Percentiles rank a stretch among this genome's conserved stretches.
These are phyloP conservation scores for Alternaria panax DNA, from an alignment of 2,329 filamentous ascomycete species.

Conservation along the genomic window DNA sequence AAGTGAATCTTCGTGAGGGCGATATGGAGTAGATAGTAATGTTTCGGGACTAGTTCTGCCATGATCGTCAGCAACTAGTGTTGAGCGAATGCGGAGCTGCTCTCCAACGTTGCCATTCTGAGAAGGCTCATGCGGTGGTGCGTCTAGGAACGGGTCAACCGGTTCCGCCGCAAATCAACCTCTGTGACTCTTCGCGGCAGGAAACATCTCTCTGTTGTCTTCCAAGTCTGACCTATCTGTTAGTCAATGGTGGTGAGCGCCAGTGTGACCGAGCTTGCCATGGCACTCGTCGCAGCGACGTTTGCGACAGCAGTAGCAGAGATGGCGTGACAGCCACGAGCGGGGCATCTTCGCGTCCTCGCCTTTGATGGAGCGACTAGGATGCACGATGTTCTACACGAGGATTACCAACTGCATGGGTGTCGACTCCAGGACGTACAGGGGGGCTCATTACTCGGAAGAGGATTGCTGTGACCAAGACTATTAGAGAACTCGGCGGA, in stretches of 20 bases:
- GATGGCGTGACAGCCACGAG: constrained; percentile 28
- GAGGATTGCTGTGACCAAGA: constrained; percentile 51
- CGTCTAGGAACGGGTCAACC: constrained; percentile 8
- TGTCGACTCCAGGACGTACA: constrained; percentile 61
- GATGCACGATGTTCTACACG: constrained; percentile 25
- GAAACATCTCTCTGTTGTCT: constrained; percentile 16
- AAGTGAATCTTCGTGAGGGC: too few relatives aligned
- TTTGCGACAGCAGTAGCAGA: constrained; percentile 25
- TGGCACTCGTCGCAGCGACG: constrained; percentile 25
- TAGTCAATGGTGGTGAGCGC: constrained; percentile 16
- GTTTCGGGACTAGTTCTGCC: too few relatives aligned
- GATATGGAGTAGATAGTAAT: too few relatives aligned
- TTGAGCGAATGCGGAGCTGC: too few relatives aligned
- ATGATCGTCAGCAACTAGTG: too few relatives aligned
- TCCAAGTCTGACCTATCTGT: constrained; percentile 9
- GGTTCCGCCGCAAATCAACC: constrained; percentile 5
- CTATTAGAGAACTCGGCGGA: constrained; percentile 59
- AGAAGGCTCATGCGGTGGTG: constrained; percentile 2
- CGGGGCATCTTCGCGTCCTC: constrained; percentile 25
- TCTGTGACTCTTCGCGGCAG: background rate
- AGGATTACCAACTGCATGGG: constrained; percentile 60
- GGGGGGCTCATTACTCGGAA: constrained; percentile 60
- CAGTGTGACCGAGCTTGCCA: constrained; percentile 21
- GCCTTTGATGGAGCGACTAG: constrained; percentile 23
- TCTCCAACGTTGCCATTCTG: too few relatives aligned